A percentile compares a stretch with the other conserved stretches of the same genome.
Evolutionary conservation across 345 rosid genomes (phyloP).

Genomic region (Euphorbia pulcherrima): DNA sequence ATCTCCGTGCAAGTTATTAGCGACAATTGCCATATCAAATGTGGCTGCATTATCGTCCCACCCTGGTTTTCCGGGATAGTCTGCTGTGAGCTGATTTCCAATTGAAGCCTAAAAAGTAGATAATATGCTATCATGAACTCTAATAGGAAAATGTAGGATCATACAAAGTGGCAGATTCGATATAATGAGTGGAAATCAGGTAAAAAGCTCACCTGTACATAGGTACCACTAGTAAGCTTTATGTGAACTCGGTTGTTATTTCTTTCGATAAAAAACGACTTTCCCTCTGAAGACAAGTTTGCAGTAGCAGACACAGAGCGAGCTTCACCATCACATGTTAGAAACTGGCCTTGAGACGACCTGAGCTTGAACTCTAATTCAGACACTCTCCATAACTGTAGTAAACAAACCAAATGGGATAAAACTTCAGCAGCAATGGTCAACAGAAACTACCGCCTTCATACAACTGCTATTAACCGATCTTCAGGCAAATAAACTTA

Average conservation of each 20-base stretch:
- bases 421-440: not conserved
- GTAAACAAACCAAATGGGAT: constrained; percentile 4
- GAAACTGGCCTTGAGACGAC: constrained; percentile 52
- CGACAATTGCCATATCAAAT: constrained; percentile 52
- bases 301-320: constrained; percentile 52
- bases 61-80: constrained; percentile 59
- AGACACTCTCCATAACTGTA: constrained; percentile 69
- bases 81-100: constrained; percentile 54
- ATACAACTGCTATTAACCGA: not conserved
- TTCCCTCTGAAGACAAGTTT: constrained; percentile 37
- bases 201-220: constrained; percentile 48
- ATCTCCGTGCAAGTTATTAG: constrained; percentile 70
- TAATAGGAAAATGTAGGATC: constrained; percentile 2
- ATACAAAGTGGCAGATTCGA: not conserved
- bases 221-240: constrained; percentile 46
- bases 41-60: constrained; percentile 71
- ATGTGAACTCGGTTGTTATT: constrained; percentile 45
- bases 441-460: not conserved
- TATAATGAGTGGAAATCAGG: not conserved
- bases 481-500: not conserved
- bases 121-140: constrained; percentile 24
- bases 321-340: constrained; percentile 54
- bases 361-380: constrained; percentile 52
- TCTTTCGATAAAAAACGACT: constrained; percentile 53
- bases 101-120: constrained; percentile 43